Base-by-base conservation (phyloP, 345 rosid species). In the Gynandropsis gynandra region DNA sequence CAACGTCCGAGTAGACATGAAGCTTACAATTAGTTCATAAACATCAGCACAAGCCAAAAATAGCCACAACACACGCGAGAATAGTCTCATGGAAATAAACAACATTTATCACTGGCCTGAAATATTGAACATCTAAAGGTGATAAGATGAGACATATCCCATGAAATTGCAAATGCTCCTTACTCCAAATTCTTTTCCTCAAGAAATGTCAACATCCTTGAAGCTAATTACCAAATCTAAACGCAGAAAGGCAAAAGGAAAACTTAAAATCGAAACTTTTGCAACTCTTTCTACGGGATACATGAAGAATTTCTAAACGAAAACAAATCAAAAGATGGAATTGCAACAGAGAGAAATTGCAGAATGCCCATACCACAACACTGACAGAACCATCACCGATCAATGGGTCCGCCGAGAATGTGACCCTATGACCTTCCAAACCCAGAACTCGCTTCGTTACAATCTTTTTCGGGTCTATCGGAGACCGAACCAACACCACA, bases 401-500 rank as follows among this genome's bases (percentile, higher is more conserved):
- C 36, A 50, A 19, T 10, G 80, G 84, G 42, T 80, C 76, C 9
- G 66, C 63, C 10, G 71, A 61, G 65, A 68, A 85, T 50, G 80
- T 76, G 70, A 89, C 74, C 12, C 15, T 51, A 66, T 89, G 75
- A 13, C 95, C 97, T 58, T 77, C 87, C 62, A 83, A 52, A 18
- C 74, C 95, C 10, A 85, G 50, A 17, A 85, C 45, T 52, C 97
- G 81, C 57, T 89, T 89, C 0, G 83, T 75, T 24, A 85, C 46
- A 16, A 59, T 61, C 78, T 61, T 79, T 0, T 29, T 68, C 6
- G 95, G 97, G n/a, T 85, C 81, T 13, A 54, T 16, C 11, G 89
- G 95, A 7, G 93, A 82, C 18, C 75, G 76, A 70, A 85, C 82
- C 61, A 85, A 54, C 4, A 89, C 83, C 55, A 85, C 58, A 39